Percentiles rank a stretch among this genome's conserved stretches.
Evolutionary conservation across 768 basidiomycete genomes (phyloP).

Genomic region (Xerocomellus amylosporus): DNA sequence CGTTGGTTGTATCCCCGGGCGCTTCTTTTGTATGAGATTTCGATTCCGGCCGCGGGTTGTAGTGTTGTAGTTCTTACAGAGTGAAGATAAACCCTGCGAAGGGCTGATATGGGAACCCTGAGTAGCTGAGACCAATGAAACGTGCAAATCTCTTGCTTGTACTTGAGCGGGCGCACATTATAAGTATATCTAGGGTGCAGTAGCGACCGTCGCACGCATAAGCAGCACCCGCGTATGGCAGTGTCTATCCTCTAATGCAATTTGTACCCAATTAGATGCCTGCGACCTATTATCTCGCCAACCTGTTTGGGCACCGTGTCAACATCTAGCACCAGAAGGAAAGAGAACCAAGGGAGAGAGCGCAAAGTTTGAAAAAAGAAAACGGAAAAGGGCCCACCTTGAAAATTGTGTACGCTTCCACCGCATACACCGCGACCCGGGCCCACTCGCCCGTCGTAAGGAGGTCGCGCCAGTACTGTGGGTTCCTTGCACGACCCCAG

Average conservation of each 20-base stretch:
- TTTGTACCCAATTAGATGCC: constrained; percentile 78
- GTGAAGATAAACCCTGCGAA: background rate
- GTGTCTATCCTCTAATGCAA: constrained; percentile 43
- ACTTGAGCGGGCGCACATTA: constrained; percentile 3
- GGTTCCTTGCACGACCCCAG: constrained; percentile 57
- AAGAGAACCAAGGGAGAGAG: background rate
- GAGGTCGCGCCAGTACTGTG: constrained; percentile 59
- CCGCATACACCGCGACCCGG: constrained; percentile 66
- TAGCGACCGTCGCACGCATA: background rate
- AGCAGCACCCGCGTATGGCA: background rate
- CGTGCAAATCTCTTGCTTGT: constrained; percentile 2
- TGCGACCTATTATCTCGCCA: constrained; percentile 84
- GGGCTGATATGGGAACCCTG: background rate
- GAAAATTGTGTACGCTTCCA: constrained; percentile 90
- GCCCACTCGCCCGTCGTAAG: constrained; percentile 62
- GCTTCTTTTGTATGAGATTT: too few relatives aligned
- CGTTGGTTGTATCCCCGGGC: too few relatives aligned
- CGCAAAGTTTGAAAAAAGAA: too few relatives aligned
- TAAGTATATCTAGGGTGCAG: constrained; percentile 11
- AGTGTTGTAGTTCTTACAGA: background rate
- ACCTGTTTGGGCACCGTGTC: constrained; percentile 43
- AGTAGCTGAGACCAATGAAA: background rate
- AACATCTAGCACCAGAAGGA: background rate
- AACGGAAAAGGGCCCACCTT: constrained; percentile 47
- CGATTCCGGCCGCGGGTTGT: too few relatives aligned